phyloP scores from a whole-genome alignment of 2,329 filamentous ascomycete species.

The Venturia nashicola region DNA sequence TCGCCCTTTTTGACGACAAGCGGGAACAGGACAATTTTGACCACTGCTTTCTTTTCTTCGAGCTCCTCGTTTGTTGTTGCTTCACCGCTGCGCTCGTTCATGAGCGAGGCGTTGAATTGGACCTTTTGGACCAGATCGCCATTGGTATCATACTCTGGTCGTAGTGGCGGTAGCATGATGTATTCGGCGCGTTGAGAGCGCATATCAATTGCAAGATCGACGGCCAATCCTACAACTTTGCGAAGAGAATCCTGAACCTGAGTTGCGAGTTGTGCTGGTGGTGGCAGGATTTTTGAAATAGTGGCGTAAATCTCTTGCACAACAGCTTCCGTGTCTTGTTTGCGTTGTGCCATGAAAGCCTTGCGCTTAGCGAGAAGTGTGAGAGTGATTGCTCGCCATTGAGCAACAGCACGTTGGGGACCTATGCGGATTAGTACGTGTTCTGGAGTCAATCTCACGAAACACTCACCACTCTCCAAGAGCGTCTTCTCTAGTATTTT shows the following conservation, averaged over 20 bases:
- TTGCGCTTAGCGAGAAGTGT: constrained; percentile 73
- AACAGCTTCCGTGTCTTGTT: constrained; percentile 89
- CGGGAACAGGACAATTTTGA: constrained; percentile 89
- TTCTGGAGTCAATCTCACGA: not conserved
- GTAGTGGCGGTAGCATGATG: constrained; percentile 92
- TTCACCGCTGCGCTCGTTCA: constrained; percentile 81
- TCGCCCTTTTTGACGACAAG: constrained; percentile 93
- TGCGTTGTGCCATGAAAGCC: constrained; percentile 69
- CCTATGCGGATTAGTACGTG: constrained; percentile 25
- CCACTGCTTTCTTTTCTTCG: constrained; percentile 61
- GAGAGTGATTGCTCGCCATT: constrained; percentile 92
- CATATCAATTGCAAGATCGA: constrained; percentile 91
- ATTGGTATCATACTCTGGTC: constrained; percentile 88
- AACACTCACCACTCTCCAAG: constrained; percentile 55
- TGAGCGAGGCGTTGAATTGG: constrained; percentile 80
- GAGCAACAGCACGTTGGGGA: constrained; percentile 76
- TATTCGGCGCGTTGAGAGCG: constrained; percentile 93
- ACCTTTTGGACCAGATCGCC: constrained; percentile 83
- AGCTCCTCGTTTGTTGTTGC: constrained; percentile 64
- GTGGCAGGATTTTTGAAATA: constrained; percentile 72
- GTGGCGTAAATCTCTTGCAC: constrained; percentile 81
- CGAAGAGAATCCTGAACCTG: constrained; percentile 76
- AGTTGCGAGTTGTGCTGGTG: constrained; percentile 65
- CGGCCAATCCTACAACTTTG: constrained; percentile 78
- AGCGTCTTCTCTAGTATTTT: constrained; percentile 91